Evolutionary conservation across 1,139 yeast species (phyloP), one percentile per base, ranked within the genome.

Genomic region (Pneumocystis murina): DNA sequence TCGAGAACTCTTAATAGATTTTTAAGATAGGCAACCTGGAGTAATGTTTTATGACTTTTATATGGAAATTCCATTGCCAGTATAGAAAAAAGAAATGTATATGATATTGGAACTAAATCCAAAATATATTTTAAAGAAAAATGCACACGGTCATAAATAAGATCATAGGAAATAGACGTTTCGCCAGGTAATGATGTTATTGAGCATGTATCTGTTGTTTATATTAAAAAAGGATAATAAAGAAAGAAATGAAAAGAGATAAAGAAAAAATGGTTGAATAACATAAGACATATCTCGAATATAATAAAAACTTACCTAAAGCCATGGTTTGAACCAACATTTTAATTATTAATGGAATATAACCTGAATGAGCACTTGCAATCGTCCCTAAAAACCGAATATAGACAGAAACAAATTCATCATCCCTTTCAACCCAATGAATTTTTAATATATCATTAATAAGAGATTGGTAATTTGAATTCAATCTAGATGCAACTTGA

Each of bases 71-170:
- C 68, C 12, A 61, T 54, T 14, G 59, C 59, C 24, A 63, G 35
- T 17, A 63, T 59, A 8, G 63, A 40, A 39, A 64, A 62, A 43
- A 66, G 62, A 57, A 39, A 59, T 48, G 68, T 62, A 20, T 61
- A 59, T n/a, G 67, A 64, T 24, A 60, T 61, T n/a, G 67, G 67
- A 20, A 63, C 67, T 10, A 66, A 59, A 14, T 66, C 67, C 7
- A 66, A 59, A 10, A 66, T 62, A 33, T 61, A 66, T 35, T 60
- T 59, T 10, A 66, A 24, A 12, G 67, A 67, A 24, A 63, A 54
- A 57, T 66, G 67, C 20, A 63, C 65, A 28, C 67, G 63, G 14
- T 64, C 62, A 61, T 65, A 62, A 17, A 61, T 62, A 39, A 61
- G 59, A 35, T 59, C 59, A 43, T 54, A 48, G 35, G 61, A 30